Base-by-base conservation (phyloP, 192 early-diverging fungal species). In the Coemansia erecta region DNA sequence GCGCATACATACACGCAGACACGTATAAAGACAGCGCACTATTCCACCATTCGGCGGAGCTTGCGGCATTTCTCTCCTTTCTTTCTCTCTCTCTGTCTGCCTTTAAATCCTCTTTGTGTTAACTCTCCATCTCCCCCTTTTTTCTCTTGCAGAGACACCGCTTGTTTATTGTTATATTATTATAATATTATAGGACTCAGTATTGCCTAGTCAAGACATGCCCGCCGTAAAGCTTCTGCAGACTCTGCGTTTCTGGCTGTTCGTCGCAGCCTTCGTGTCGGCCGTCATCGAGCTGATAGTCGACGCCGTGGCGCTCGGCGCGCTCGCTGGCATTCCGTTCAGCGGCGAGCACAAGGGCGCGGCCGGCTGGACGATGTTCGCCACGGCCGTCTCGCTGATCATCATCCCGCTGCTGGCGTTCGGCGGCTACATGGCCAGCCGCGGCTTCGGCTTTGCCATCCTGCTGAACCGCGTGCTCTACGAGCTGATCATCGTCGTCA, bases 301-400 rank as follows among this genome's bases (percentile, higher is more conserved):
- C 51, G 69, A 68, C 13, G 69, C 69, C 21, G 61, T 78, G 1
- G 59, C 69, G 8, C 58, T 78, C 61, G 66, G 40, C 31, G 55
- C 53, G 22, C 57, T 77, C 43, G 56, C 60, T 48, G 12, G 12
- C 49, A 7, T 48, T 4, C 10, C 39, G 39, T 59, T 52, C 40
- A 4, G 40, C 3, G 8, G 51, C 5, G 40, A 31, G 17, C 35
- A 53, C 8, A 46, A 47, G 53, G 75, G 75, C 13, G 75, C 69
- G 0, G 64, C 75, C 1, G 69, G 68, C 11, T 78, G 64, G 55
- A 78, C 75, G 15, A 72, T 78, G 75, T 78, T 78, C 65, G 69
- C 72, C 12, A 68, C 70, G 2, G 37, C 72, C 14, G 42, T 59
- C n/a, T 64, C 58, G 11, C 58, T 78, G 37, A 39, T 78, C 21